Evolutionary conservation across 805 yeast genomes (phyloP).

Genomic region (Zygoascus biomembranicola): DNA sequence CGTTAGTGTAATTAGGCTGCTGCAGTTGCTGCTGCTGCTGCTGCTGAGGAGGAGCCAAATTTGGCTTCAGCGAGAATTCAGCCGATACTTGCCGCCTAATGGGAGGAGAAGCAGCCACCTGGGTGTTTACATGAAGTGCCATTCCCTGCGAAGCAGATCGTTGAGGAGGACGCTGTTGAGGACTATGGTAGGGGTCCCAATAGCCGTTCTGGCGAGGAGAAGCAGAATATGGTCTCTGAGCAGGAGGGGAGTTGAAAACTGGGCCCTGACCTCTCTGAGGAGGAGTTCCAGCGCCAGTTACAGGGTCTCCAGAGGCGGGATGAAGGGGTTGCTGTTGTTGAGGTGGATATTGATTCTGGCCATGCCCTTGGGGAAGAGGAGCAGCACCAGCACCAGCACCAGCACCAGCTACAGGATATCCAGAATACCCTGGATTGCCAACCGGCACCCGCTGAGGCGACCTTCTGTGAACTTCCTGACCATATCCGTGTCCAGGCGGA

Average conservation of each 20-base stretch:
- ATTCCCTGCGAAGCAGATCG: not conserved
- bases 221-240: not conserved
- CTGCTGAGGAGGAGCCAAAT: not conserved
- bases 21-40: slow-evolving; percentile 3
- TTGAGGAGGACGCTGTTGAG: not conserved
- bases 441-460: slow-evolving; percentile 1
- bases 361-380: not conserved
- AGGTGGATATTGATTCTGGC: slow-evolving; percentile 1
- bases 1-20: not conserved
- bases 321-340: slow-evolving; percentile 1
- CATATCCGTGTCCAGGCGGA: not conserved
- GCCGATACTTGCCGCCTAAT: not conserved
- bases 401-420: not conserved
- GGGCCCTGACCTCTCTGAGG: not conserved
- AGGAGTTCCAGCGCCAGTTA: not conserved
- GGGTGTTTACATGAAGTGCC: not conserved
- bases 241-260: not conserved
- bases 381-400: slow-evolving; percentile 1
- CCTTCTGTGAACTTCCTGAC: not conserved
- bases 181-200: not conserved
- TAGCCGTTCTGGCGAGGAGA: not conserved
- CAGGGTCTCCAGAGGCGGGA: not conserved
- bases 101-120: not conserved
- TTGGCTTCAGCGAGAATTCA: not conserved
- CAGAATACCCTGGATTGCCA: slow-evolving; percentile 1